Evolutionary conservation across 352 stramenopile genomes (phyloP).

Genomic region (Phytophthora citricola): DNA sequence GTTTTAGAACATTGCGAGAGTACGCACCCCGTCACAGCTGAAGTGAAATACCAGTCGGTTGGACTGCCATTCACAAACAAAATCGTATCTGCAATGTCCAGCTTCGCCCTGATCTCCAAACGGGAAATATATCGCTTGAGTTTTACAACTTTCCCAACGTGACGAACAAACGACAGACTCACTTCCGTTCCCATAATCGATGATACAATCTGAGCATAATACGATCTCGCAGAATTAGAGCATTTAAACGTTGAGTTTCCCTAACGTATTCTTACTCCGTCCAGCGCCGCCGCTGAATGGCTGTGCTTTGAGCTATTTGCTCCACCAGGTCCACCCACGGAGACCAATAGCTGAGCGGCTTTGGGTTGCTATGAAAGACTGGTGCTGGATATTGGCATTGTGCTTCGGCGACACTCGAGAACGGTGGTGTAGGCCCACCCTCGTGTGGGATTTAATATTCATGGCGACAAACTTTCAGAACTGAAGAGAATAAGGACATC

Average conservation of each 20-base stretch:
- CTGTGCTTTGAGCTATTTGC: conserved; percentile 51
- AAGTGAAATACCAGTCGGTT: conserved; percentile 71
- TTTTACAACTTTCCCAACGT: neutral
- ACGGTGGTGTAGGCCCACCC: neutral
- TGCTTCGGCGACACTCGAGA: conserved; percentile 12
- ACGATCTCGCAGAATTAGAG: conserved; percentile 2
- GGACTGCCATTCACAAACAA: conserved; percentile 51
- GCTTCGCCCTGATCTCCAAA: conserved; percentile 41
- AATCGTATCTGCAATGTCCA: conserved; percentile 70
- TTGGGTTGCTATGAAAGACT: conserved; percentile 15
- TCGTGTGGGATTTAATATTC: conserved; percentile 16
- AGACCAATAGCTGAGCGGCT: conserved; percentile 27
- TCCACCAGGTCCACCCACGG: conserved; percentile 61
- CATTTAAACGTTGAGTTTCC: neutral
- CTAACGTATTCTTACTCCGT: conserved; percentile 44
- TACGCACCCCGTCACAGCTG: conserved; percentile 50
- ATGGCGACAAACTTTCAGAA: conserved; percentile 1
- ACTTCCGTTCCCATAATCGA: conserved; percentile 69
- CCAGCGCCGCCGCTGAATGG: conserved; percentile 62
- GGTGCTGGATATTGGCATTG: conserved; percentile 6
- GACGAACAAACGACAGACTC: conserved; percentile 1
- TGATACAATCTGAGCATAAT: conserved; percentile 49
- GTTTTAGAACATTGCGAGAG: neutral
- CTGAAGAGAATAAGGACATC: neutral
- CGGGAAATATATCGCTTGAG: no score